These are phyloP conservation scores for Aspergillus coremiiformis DNA, from an alignment of 495 filamentous ascomycete species.

Conservation along the genomic window DNA sequence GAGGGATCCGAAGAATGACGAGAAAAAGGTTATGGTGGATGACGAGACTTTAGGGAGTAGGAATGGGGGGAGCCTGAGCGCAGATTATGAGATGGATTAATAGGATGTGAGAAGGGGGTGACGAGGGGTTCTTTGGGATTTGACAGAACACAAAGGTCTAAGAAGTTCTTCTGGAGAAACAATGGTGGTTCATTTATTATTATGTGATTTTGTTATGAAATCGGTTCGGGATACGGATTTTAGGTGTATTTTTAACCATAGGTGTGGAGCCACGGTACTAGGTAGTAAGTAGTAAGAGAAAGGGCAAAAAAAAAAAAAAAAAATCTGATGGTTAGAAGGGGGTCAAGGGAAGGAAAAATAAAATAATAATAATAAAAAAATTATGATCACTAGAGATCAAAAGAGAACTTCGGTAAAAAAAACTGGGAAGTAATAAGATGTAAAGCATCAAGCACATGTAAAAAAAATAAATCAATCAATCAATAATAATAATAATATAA, in stretches of 20 bases:
- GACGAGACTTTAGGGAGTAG: not conserved
- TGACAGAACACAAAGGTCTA: not conserved
- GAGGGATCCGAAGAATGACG: conserved; percentile 34
- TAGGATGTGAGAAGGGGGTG: conserved; percentile 5
- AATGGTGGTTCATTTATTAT: not conserved
- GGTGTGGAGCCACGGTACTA: conserved; percentile 6
- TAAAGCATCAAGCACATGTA: not conserved
- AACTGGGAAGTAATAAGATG: not conserved
- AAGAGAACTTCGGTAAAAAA: not conserved
- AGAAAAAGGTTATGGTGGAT: conserved; percentile 4
- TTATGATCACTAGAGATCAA: not conserved
- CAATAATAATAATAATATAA: not conserved
- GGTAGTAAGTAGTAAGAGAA: not conserved
- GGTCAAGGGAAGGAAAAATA: not conserved
- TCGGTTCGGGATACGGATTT: not conserved
- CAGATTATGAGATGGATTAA: too few relatives aligned
- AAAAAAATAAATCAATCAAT: not conserved
- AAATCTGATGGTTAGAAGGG: not conserved
- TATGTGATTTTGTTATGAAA: conserved; percentile 1
- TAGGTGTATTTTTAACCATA: not conserved
- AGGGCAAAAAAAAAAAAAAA: not conserved
- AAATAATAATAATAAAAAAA: not conserved
- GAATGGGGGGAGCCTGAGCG: too few relatives aligned
- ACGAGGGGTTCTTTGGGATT: not conserved
- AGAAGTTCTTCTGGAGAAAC: not conserved